These are phyloP conservation scores for Moricandia arvensis DNA, from an alignment of 345 rosid species.

Conservation along the genomic window DNA sequence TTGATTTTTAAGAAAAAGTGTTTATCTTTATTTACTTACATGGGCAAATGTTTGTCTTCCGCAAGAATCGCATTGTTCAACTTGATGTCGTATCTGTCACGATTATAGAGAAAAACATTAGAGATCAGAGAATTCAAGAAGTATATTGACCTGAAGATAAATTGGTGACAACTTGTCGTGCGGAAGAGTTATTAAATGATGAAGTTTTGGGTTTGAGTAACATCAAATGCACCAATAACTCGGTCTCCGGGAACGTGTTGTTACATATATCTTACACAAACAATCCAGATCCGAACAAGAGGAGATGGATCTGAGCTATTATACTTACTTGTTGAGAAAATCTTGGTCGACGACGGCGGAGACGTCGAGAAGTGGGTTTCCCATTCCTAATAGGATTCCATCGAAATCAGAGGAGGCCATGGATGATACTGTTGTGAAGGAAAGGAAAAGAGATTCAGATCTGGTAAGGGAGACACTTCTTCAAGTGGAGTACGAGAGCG, in stretches of 20 bases:
- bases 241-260: too few species aligned
- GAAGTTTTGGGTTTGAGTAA: too few species aligned
- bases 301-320: constrained; percentile 16
- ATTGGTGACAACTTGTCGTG: too few species aligned
- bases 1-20: background rate
- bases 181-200: too few species aligned
- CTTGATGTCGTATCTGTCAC: constrained; percentile 73
- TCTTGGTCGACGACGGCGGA: constrained; percentile 88
- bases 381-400: constrained; percentile 74
- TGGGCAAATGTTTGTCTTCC: constrained; percentile 88
- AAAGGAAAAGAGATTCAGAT: background rate
- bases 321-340: constrained; percentile 78
- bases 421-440: background rate
- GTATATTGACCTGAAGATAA: too few species aligned
- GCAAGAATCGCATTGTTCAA: constrained; percentile 92
- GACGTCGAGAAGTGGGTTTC: constrained; percentile 98
- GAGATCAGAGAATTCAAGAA: background rate
- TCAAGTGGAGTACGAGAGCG: background rate
- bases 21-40: constrained; percentile 47
- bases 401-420: constrained; percentile 55
- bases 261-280: background rate
- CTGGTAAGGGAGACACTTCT: background rate
- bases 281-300: background rate
- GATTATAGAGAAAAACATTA: background rate
- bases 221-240: too few species aligned